Base-by-base conservation (phyloP, 768 basidiomycete genomes). In the Trametes cingulata region DNA sequence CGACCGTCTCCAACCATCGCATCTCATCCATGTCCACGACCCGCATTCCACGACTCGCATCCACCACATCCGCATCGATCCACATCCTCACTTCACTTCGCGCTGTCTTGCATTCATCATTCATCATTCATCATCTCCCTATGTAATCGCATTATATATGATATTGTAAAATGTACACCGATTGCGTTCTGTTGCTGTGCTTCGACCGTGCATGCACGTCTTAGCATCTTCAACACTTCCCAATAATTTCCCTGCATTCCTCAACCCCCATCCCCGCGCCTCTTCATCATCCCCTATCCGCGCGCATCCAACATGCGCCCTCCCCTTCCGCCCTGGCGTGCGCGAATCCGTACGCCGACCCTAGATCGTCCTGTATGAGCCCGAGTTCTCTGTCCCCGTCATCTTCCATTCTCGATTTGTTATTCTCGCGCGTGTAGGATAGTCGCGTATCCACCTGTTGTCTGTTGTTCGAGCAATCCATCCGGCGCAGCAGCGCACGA, bases 151-250 rank as follows among this genome's bases (percentile, higher is more conserved):
- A n/a, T 15, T 42, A 49, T 57, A 45, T 43, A 54, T 54, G 13
- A 13, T 57, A 57, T 19, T 57, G 56, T 57, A 57, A 49, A 41
- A 12, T 59, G 43, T 59, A 52, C n/a, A 33, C 36, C 51, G 54
- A 29, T 36, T 46, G 35, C 35, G 51, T 46, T 29, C 43, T 47
- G 50, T 46, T 59, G 51, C 42, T 19, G 15, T 59, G 58, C 51
- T 59, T 45, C 51, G 50, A 45, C 43, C 17, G 8, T 17, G 24
- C 46, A 59, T 52, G 6, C 51, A 52, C 58, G 58, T 52, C 58
- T 57, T 47, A 25, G 50, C 58, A 40, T 58, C 19, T 33, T 22
- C 57, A 58, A 52, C 57, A 58, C 50, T 52, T 47, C 33, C 19
- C 36, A 24, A 8, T 52, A 51, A 39, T 37, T 6, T 24, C 50